A percentile compares a stretch with the other conserved stretches of the same genome.
phyloP scores from a whole-genome alignment of 768 basidiomycete species.

The Tylopilus balloui region DNA sequence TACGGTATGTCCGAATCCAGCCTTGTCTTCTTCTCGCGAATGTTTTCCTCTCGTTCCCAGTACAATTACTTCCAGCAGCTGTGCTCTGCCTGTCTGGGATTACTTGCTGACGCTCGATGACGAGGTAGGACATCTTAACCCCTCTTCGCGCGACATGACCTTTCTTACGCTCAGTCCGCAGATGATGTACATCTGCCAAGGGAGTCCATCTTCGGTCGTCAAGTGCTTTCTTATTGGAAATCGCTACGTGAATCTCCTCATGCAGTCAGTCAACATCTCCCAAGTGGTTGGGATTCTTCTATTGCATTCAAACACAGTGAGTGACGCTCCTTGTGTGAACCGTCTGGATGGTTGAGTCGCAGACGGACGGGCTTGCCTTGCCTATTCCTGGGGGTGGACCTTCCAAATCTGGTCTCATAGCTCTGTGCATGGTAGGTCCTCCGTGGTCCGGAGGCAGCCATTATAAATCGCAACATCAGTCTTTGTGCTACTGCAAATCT shows the following conservation, averaged over 20 bases:
- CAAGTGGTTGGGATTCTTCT: background rate
- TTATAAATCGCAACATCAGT: background rate
- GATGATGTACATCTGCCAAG: background rate
- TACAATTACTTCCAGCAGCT: background rate
- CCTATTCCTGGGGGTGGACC: background rate
- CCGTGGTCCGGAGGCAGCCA: background rate
- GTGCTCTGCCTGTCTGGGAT: constrained; percentile 1
- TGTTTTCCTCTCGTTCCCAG: background rate
- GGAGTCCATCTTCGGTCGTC: background rate
- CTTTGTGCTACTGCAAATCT: background rate
- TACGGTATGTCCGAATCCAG: background rate
- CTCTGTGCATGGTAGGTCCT: background rate
- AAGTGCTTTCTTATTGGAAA: constrained; percentile 3
- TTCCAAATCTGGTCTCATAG: background rate
- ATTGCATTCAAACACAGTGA: background rate
- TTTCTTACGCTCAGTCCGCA: background rate
- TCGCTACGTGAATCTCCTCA: constrained; percentile 3
- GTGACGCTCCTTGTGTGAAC: background rate
- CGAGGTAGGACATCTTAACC: background rate
- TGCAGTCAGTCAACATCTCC: background rate
- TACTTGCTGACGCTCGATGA: constrained; percentile 6
- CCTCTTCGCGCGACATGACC: background rate
- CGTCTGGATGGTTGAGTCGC: background rate
- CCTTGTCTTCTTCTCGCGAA: background rate
- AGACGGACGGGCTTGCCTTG: background rate